phyloP scores from a whole-genome alignment of 768 basidiomycete species.

The Pulveroboletus sp. region DNA sequence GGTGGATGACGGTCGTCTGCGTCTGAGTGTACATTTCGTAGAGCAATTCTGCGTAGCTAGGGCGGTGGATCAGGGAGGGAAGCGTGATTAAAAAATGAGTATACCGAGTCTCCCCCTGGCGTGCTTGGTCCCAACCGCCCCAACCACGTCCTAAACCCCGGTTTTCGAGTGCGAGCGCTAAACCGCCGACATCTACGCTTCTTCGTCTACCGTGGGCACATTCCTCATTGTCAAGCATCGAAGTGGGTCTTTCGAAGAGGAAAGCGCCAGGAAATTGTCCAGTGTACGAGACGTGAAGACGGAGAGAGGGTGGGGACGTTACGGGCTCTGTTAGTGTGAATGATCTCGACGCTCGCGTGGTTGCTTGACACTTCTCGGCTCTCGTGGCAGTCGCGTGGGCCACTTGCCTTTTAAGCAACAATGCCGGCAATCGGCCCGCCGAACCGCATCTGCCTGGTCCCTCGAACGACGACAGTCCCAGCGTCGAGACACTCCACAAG shows the following conservation, averaged over 20 bases:
- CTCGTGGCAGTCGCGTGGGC: slow-evolving; percentile 35
- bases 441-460: neutral
- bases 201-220: slow-evolving; percentile 44
- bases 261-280: neutral
- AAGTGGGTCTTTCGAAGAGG: neutral
- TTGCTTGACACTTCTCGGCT: slow-evolving; percentile 31
- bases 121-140: slow-evolving; percentile 52
- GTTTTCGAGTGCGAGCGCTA: slow-evolving; percentile 70
- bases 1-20: slow-evolving; percentile 61
- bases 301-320: slow-evolving; percentile 3
- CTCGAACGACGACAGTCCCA: neutral
- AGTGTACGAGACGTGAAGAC: neutral
- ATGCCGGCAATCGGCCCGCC: slow-evolving; percentile 9
- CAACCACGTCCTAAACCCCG: slow-evolving; percentile 65
- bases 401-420: slow-evolving; percentile 17
- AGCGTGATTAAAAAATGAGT: slow-evolving; percentile 20
- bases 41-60: slow-evolving; percentile 75
- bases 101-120: slow-evolving; percentile 47
- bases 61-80: slow-evolving; percentile 10
- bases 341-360: slow-evolving; percentile 36
- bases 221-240: slow-evolving; percentile 30
- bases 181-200: slow-evolving; percentile 87
- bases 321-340: slow-evolving; percentile 17
- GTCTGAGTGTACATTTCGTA: slow-evolving; percentile 84
- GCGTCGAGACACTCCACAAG: neutral